Percentiles rank a stretch among this genome's conserved stretches.
Conservation (phyloP, 129 eudicot genomes). For the Glebionis coronaria region DNA sequence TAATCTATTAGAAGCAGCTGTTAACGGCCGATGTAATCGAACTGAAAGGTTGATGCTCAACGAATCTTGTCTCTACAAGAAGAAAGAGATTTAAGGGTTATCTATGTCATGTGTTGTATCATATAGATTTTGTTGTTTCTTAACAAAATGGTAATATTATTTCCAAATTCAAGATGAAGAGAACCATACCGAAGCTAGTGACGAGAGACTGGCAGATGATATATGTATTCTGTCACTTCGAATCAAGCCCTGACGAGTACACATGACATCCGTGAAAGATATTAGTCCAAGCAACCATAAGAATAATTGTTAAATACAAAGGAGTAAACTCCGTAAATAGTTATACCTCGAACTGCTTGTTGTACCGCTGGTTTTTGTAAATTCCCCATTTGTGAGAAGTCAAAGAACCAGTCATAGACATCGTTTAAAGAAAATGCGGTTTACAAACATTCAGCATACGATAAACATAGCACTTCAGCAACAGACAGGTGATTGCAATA, state of each 20-base stretch:
- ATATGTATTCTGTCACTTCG: constrained; percentile 42
- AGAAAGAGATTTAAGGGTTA: constrained; percentile 16
- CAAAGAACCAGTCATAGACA: constrained; percentile 66
- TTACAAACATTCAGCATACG: constrained; percentile 23
- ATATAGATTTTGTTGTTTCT: not conserved
- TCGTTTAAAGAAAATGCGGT: constrained; percentile 20
- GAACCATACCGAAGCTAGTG: constrained; percentile 55
- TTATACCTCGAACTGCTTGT: constrained; percentile 50
- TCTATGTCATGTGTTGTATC: not conserved
- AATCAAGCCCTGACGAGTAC: constrained; percentile 39
- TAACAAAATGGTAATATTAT: not conserved
- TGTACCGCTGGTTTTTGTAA: constrained; percentile 49
- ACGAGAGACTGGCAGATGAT: constrained; percentile 37
- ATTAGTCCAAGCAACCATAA: constrained; percentile 1
- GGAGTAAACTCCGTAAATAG: not conserved
- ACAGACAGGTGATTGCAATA: not conserved
- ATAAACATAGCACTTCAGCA: constrained; percentile 17
- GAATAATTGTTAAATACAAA: not conserved
- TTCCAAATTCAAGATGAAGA: constrained; percentile 2
- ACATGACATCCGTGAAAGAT: constrained; percentile 9
- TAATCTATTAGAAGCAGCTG: constrained; percentile 34
- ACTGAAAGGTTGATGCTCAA: constrained; percentile 51
- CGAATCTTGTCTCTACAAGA: constrained; percentile 55
- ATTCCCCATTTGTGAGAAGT: constrained; percentile 59
- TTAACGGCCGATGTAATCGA: constrained; percentile 35